phyloP scores from a whole-genome alignment of 495 filamentous ascomycete genomes.

The Penicillium robsamsonii region DNA sequence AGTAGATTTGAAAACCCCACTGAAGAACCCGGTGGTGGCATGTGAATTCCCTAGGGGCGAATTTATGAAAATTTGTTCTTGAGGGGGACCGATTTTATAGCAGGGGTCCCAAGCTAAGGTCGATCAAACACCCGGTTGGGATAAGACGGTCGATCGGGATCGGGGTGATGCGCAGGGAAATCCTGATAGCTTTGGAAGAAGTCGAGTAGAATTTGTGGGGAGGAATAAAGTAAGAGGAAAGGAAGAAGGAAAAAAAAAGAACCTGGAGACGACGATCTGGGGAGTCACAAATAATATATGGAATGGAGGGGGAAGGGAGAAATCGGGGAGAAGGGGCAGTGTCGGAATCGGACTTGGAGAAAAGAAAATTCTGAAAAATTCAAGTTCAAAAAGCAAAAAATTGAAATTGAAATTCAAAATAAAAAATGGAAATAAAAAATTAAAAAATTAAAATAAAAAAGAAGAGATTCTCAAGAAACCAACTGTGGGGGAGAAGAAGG shows the following conservation, averaged over 20 bases:
- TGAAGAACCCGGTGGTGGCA: slow-evolving; percentile 69
- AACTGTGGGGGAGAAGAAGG: slow-evolving; percentile 17
- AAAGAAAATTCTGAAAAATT: slow-evolving; percentile 16
- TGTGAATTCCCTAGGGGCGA: slow-evolving; percentile 50
- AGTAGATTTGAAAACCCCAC: slow-evolving; percentile 78
- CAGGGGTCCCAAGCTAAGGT: slow-evolving; percentile 30
- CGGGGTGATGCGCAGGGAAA: slow-evolving; percentile 4
- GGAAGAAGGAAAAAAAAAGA: slow-evolving; percentile 16
- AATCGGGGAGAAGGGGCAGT: slow-evolving; percentile 32
- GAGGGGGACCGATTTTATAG: slow-evolving; percentile 19
- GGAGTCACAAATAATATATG: slow-evolving; percentile 42
- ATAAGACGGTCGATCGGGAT: slow-evolving; percentile 13
- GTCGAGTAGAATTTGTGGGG: slow-evolving; percentile 25
- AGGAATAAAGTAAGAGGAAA: slow-evolving; percentile 27
- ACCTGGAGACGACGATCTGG: slow-evolving; percentile 35
- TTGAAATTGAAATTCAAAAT: slow-evolving; percentile 15
- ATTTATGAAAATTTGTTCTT: not conserved
- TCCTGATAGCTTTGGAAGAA: slow-evolving; percentile 6
- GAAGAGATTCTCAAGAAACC: not conserved
- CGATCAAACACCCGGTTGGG: slow-evolving; percentile 32
- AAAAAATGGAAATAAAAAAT: slow-evolving; percentile 13
- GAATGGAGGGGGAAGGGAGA: slow-evolving; percentile 47
- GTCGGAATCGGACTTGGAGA: slow-evolving; percentile 37
- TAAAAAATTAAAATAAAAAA: slow-evolving; percentile 13
- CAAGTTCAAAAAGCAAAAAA: slow-evolving; percentile 12